These are phyloP conservation scores for Serendipita sp. DNA, from an alignment of 768 basidiomycete genomes.

Conservation along the genomic window DNA sequence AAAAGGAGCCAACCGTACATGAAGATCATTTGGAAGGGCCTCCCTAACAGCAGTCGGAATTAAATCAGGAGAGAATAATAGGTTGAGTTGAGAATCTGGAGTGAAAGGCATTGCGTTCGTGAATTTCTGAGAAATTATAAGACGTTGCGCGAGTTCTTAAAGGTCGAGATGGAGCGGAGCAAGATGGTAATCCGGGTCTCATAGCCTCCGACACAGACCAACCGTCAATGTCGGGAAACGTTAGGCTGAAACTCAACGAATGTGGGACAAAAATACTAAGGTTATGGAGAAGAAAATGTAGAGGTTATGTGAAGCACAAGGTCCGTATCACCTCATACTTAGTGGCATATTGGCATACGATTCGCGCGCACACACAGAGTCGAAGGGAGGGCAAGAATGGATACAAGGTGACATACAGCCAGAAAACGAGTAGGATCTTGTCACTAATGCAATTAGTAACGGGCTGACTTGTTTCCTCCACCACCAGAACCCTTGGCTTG, in stretches of 20 bases:
- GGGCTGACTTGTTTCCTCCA: conserved; percentile 21
- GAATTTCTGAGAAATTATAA: background rate
- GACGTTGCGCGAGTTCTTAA: too few relatives aligned
- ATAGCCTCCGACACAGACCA: too few relatives aligned
- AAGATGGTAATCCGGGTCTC: too few relatives aligned
- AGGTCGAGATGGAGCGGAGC: too few relatives aligned
- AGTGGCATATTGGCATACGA: too few relatives aligned
- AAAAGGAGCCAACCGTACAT: conserved; percentile 46
- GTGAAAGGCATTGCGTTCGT: conserved; percentile 29
- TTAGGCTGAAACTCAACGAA: too few relatives aligned
- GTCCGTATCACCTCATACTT: too few relatives aligned
- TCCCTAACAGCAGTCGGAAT: conserved; percentile 49
- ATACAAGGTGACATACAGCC: background rate
- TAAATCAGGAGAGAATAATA: conserved; percentile 58
- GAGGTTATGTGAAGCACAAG: too few relatives aligned
- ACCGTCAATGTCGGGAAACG: too few relatives aligned
- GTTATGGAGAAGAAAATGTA: too few relatives aligned
- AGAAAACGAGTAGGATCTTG: background rate
- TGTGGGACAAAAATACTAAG: too few relatives aligned
- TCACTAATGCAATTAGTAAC: background rate
- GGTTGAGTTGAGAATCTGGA: conserved; percentile 50
- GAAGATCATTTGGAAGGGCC: conserved; percentile 46
- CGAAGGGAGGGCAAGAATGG: background rate
- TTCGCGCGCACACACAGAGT: background rate
- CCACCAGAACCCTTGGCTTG: conserved; percentile 65